A percentile compares a stretch with the other conserved stretches of the same genome.
phyloP scores from a whole-genome alignment of 345 rosid species.

The Triadica sebifera region DNA sequence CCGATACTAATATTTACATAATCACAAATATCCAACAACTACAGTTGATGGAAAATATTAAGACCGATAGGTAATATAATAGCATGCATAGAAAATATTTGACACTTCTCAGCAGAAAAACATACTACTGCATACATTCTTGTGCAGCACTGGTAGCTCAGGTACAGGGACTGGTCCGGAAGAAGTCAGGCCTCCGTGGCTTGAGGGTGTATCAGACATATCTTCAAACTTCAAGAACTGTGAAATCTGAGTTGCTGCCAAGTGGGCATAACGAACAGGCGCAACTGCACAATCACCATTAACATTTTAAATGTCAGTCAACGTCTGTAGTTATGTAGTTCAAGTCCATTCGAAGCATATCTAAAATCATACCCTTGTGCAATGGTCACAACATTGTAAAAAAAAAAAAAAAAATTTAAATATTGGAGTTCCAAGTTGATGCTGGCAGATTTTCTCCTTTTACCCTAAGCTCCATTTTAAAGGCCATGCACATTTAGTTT shows the following conservation, averaged over 20 bases:
- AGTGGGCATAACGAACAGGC: slow-evolving; percentile 27
- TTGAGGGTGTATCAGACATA: slow-evolving; percentile 24
- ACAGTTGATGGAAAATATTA: too few species aligned
- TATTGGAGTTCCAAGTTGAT: too few species aligned
- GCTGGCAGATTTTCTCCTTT: too few species aligned
- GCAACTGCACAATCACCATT: slow-evolving; percentile 19
- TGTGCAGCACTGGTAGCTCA: slow-evolving; percentile 28
- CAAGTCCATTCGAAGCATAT: neutral
- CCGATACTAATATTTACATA: too few species aligned
- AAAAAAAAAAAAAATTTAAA: too few species aligned
- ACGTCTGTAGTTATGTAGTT: neutral
- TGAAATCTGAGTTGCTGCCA: slow-evolving; percentile 27
- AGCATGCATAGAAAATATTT: too few species aligned
- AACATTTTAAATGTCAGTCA: neutral
- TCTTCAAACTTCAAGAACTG: slow-evolving; percentile 31
- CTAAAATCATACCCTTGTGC: too few species aligned
- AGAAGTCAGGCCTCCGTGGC: slow-evolving; percentile 24
- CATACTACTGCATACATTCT: slow-evolving; percentile 28
- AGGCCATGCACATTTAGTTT: neutral
- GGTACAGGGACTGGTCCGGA: slow-evolving; percentile 24
- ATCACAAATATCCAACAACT: too few species aligned
- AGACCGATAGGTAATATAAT: too few species aligned
- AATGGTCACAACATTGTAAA: too few species aligned
- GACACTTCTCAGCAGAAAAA: slow-evolving; percentile 29
- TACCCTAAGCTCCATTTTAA: too few species aligned